phyloP scores from a whole-genome alignment of 495 filamentous ascomycete species.

The Thermochaetoides thermophila region DNA sequence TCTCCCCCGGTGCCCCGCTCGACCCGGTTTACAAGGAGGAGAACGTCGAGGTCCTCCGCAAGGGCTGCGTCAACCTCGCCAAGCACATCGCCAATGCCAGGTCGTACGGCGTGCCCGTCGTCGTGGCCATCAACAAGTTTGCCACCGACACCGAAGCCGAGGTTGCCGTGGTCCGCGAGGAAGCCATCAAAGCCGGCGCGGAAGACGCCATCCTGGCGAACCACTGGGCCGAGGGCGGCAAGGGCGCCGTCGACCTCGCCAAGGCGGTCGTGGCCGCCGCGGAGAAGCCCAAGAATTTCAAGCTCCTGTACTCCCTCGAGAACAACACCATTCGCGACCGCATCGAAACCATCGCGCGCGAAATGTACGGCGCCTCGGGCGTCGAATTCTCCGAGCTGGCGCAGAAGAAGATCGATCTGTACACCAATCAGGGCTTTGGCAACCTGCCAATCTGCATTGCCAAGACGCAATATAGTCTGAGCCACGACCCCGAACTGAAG shows the following conservation, averaged over 20 bases:
- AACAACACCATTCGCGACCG: constrained; percentile 74
- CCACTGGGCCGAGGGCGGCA: constrained; percentile 94
- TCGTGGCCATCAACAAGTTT: constrained; percentile 95
- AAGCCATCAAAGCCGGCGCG: constrained; percentile 82
- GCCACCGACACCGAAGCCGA: constrained; percentile 88
- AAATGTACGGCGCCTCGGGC: constrained; percentile 84
- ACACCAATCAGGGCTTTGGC: constrained; percentile 80
- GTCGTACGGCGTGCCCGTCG: constrained; percentile 82
- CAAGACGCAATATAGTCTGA: constrained; percentile 96
- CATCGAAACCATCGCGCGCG: constrained; percentile 77
- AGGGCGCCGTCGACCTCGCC: constrained; percentile 79
- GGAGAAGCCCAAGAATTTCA: constrained; percentile 77
- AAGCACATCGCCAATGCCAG: constrained; percentile 88
- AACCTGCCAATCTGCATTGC: constrained; percentile 92
- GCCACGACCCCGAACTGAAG: constrained; percentile 85
- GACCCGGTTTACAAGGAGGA: constrained; percentile 79
- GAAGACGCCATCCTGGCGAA: constrained; percentile 87
- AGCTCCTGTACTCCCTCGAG: constrained; percentile 69
- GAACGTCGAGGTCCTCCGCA: constrained; percentile 78
- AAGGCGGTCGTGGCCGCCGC: constrained; percentile 72
- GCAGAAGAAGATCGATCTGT: constrained; percentile 89
- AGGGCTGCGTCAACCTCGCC: constrained; percentile 81
- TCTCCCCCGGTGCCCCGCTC: constrained; percentile 69
- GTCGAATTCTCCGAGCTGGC: constrained; percentile 91
- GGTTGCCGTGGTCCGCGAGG: constrained; percentile 73